Base-by-base conservation (phyloP, 2,329 filamentous ascomycete species). In the Sporothrix euskadiensis region DNA sequence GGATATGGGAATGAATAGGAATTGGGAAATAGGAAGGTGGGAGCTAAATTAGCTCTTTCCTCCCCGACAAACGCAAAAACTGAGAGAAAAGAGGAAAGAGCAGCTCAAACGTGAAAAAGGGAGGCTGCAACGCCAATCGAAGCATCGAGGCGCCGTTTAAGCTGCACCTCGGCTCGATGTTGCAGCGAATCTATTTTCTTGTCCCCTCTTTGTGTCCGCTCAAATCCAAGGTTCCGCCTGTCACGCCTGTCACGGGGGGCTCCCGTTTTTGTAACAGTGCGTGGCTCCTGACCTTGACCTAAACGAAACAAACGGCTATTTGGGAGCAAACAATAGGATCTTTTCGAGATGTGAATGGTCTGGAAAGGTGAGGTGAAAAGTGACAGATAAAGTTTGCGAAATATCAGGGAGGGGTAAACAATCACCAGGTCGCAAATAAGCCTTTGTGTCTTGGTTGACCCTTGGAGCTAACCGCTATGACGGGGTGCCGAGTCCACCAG, bases 161-260 rank as follows among this genome's bases (percentile, higher is more conserved):
- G 57, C 68, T 74, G 69, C 73, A 61, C 71, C 59, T 73, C 59
- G 73, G 72, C 49, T 70, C 63, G 26, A 47, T 52, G 69, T 63
- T 52, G 65, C 70, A 70, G 69, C 56, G 56, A 59, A 44, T 49
- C 35, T 26, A 39, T 73, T 65, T 71, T 16, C 49, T 26, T 44
- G 49, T n/a, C 35, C 30, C 54, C 39, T 69, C 32, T 69, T 69
- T 71, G 59, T 52, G 65, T 19, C 54, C 41, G 69, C 68, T 59
- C 35, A 56, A 56, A n/a, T 54, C 59, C 59, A 19, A 30, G 26
- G 9, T 4, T 14, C 12, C 4, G 26, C 35, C 32, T 14, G 26
- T 16, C 56, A 59, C 56, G n/a, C n/a, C n/a, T n/a, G n/a, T n/a
- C n/a, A n/a, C n/a, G 30, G 30, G 32, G 32, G 7, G 9, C 35